Percentiles rank a stretch among this genome's conserved stretches.
phyloP scores from a whole-genome alignment of 176 grass and related monocot genomes.

The Dactylis glomerata region DNA sequence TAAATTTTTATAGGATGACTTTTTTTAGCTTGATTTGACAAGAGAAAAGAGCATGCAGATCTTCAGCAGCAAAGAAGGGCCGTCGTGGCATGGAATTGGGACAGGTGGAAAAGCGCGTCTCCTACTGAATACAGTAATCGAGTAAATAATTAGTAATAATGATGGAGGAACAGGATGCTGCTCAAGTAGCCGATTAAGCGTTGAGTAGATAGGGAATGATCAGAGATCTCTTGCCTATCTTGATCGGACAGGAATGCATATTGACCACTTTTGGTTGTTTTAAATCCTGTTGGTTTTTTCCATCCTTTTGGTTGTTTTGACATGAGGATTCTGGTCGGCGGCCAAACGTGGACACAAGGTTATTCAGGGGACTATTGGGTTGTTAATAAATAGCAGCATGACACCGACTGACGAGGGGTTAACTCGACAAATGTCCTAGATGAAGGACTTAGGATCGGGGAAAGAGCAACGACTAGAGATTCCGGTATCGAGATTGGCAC shows the following conservation, averaged over 20 bases:
- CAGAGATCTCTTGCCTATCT: conserved; percentile 11
- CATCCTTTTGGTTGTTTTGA: not conserved
- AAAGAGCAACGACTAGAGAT: too few relatives aligned
- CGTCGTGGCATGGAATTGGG: too few relatives aligned
- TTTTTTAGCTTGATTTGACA: not conserved
- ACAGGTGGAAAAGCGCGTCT: too few relatives aligned
- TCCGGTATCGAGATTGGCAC: too few relatives aligned
- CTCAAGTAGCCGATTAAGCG: not conserved
- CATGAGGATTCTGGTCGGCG: not conserved
- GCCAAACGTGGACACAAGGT: not conserved
- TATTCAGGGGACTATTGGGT: too few relatives aligned
- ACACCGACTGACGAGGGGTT: too few relatives aligned
- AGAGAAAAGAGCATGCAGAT: not conserved
- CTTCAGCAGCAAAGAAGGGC: not conserved
- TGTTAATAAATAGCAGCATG: too few relatives aligned
- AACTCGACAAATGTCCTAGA: too few relatives aligned
- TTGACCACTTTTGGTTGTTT: not conserved
- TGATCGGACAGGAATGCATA: not conserved
- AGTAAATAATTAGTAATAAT: not conserved
- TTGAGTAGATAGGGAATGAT: not conserved
- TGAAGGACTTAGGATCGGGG: too few relatives aligned
- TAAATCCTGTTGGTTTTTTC: too few relatives aligned
- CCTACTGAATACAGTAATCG: too few relatives aligned
- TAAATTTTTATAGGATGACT: not conserved
- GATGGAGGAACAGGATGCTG: not conserved